Evolutionary conservation across 441 rosid genomes (phyloP).

Genomic region (Raphanus hybrid): DNA sequence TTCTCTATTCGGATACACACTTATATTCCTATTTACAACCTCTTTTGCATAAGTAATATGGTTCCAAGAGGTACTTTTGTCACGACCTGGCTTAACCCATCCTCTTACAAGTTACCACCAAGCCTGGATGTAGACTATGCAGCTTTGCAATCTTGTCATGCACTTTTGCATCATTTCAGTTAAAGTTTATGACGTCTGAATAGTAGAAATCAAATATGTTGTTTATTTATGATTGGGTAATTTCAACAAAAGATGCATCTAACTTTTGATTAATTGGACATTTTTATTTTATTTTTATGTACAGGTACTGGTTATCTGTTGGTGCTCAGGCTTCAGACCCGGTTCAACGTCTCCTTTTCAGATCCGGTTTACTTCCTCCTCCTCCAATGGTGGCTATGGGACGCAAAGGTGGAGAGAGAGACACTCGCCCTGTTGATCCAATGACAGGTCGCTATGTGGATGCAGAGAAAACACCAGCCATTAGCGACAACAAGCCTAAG

Average conservation of each 20-base stretch:
- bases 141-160: too few relatives aligned
- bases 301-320: conserved; percentile 92
- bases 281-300: background rate
- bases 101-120: too few relatives aligned
- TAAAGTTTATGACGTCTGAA: background rate
- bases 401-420: conserved; percentile 86
- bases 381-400: conserved; percentile 87
- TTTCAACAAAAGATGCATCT: background rate
- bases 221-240: conserved; percentile 1
- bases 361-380: conserved; percentile 87
- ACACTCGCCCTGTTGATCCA: conserved; percentile 76
- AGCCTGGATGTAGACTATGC: too few relatives aligned
- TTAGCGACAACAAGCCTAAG: conserved; percentile 35
- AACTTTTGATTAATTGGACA: background rate
- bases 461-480: conserved; percentile 39
- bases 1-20: background rate
- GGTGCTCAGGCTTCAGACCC: conserved; percentile 97
- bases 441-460: conserved; percentile 68
- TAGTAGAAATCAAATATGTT: background rate
- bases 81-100: too few relatives aligned
- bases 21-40: background rate
- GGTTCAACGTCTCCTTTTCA: conserved; percentile 78
- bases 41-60: too few relatives aligned
- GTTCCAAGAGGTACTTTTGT: too few relatives aligned
- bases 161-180: background rate